Conservation (phyloP, 768 basidiomycete species). For the Boletus bicolor region DNA sequence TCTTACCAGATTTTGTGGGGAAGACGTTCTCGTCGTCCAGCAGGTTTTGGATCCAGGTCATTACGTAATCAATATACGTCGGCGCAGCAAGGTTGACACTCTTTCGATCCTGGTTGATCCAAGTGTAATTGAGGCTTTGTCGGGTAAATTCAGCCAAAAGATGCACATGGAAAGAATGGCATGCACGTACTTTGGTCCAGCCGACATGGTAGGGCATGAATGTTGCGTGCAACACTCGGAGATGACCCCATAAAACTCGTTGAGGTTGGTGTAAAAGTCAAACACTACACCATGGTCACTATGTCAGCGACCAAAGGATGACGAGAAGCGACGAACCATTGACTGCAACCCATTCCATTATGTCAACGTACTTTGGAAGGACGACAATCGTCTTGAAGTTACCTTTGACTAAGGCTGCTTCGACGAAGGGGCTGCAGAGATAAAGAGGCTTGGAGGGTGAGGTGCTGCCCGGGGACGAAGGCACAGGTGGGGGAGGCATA, state of each 20-base stretch:
- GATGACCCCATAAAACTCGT: conserved; percentile 93
- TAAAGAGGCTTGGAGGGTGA: conserved; percentile 64
- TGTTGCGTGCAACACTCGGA: conserved; percentile 91
- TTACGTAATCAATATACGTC: conserved; percentile 96
- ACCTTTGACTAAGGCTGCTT: conserved; percentile 93
- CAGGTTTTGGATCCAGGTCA: conserved; percentile 94
- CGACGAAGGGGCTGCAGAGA: conserved; percentile 91
- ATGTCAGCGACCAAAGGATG: too few relatives aligned
- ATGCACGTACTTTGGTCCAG: conserved; percentile 68
- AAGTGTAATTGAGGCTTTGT: conserved; percentile 83
- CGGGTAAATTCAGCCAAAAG: not conserved
- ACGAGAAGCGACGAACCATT: conserved; percentile 63
- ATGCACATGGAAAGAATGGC: not conserved
- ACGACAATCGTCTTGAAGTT: conserved; percentile 99
- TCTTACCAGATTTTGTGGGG: conserved; percentile 90
- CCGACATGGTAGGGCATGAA: conserved; percentile 90
- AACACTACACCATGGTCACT: conserved; percentile 55
- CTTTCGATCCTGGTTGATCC: conserved; percentile 91
- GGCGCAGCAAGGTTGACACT: conserved; percentile 87
- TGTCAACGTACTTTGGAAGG: conserved; percentile 91
- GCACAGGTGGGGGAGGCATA: conserved; percentile 39
- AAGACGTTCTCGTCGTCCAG: conserved; percentile 93
- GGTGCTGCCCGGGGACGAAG: conserved; percentile 36
- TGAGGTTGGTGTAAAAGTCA: conserved; percentile 96
- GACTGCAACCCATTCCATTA: conserved; percentile 96